Conservation (phyloP, 306 rosid species). For the Dryas octopetala region DNA sequence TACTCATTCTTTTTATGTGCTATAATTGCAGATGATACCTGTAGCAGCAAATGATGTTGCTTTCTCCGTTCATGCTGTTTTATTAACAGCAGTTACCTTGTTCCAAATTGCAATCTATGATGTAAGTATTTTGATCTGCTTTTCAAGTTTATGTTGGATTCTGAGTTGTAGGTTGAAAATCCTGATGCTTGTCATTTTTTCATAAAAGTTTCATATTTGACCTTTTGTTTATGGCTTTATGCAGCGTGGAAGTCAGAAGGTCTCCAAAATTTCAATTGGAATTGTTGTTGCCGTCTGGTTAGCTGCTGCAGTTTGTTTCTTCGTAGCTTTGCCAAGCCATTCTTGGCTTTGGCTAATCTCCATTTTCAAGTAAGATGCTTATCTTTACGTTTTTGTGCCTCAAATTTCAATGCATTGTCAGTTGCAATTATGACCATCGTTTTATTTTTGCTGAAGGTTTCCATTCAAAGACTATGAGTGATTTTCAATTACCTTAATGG, state of each 20-base stretch:
- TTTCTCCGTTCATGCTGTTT: constrained; percentile 72
- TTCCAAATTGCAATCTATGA: constrained; percentile 69
- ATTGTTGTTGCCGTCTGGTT: constrained; percentile 65
- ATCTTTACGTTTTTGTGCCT: not conserved
- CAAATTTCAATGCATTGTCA: not conserved
- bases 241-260: constrained; percentile 77
- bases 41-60: constrained; percentile 88
- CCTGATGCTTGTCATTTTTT: constrained; percentile 20
- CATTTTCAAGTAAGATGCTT: constrained; percentile 61
- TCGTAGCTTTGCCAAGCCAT: constrained; percentile 64
- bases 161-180: not conserved
- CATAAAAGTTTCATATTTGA: not conserved
- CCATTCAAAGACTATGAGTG: not conserved
- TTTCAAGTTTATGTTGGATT: not conserved
- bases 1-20: not conserved
- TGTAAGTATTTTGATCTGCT: constrained; percentile 35
- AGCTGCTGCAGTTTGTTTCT: constrained; percentile 67
- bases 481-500: not conserved
- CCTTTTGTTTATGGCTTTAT: constrained; percentile 14
- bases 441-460: not conserved
- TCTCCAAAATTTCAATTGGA: constrained; percentile 56
- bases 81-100: constrained; percentile 59
- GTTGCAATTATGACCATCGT: not conserved
- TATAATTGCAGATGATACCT: constrained; percentile 72
- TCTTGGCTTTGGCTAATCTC: constrained; percentile 90